Percentiles rank a stretch among this genome's conserved stretches.
phyloP scores from a whole-genome alignment of 2,329 filamentous ascomycete genomes.

The Xylariales sp. region DNA sequence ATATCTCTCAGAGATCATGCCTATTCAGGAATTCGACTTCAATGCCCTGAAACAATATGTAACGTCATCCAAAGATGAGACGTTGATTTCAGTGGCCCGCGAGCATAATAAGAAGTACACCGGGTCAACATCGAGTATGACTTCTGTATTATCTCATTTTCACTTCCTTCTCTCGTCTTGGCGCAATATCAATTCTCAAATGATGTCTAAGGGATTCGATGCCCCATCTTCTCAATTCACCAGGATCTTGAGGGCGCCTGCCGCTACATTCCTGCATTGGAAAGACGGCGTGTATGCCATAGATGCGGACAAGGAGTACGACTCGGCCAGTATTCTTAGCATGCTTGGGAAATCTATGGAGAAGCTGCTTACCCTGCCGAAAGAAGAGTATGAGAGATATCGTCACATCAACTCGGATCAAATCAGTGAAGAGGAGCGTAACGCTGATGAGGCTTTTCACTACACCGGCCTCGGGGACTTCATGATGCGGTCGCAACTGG shows the following conservation, averaged over 20 bases:
- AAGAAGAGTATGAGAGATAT: conserved; percentile 81
- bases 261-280: conserved; percentile 76
- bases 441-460: conserved; percentile 74
- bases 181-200: conserved; percentile 63
- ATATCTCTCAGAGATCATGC: conserved; percentile 90
- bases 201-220: conserved; percentile 64
- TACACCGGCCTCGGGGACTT: conserved; percentile 85
- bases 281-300: conserved; percentile 88
- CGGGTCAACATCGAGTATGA: conserved; percentile 97
- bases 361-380: conserved; percentile 81
- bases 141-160: conserved; percentile 78
- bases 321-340: conserved; percentile 78
- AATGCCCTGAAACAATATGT: conserved; percentile 79
- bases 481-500: conserved; percentile 90
- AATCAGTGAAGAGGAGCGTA: conserved; percentile 66
- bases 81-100: conserved; percentile 63
- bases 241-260: conserved; percentile 64
- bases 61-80: conserved; percentile 80
- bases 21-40: conserved; percentile 88
- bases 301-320: conserved; percentile 91
- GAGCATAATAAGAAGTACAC: conserved; percentile 72
- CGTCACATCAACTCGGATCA: conserved; percentile 62
- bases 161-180: conserved; percentile 86
- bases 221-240: conserved; percentile 65
- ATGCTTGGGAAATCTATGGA: conserved; percentile 96